These are phyloP conservation scores for Draba incana DNA, from an alignment of 345 rosid genomes.

Conservation along the genomic window DNA sequence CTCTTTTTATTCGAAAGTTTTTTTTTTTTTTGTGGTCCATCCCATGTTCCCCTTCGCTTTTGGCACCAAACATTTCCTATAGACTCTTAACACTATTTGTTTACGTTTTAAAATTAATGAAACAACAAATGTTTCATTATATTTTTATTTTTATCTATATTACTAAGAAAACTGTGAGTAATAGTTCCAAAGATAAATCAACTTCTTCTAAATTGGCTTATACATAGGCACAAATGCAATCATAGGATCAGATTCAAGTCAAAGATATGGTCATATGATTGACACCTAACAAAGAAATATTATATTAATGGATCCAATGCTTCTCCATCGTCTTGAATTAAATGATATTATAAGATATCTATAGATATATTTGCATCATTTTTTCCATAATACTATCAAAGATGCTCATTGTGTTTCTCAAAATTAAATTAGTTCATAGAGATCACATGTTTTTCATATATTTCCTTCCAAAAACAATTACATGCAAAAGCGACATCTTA, in stretches of 20 bases:
- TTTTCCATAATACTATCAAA: constrained; percentile 25
- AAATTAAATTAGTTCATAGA: constrained; percentile 32
- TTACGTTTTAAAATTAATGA: not conserved
- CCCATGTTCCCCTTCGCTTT: constrained; percentile 52
- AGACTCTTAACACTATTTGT: constrained; percentile 42
- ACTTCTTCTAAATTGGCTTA: constrained; percentile 22
- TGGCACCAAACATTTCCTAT: constrained; percentile 48
- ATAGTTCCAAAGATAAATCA: constrained; percentile 35
- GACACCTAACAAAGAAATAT: constrained; percentile 39
- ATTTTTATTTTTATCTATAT: not conserved
- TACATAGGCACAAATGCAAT: constrained; percentile 39
- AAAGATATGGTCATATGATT: constrained; percentile 57
- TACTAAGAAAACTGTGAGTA: constrained; percentile 12
- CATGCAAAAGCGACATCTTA: constrained; percentile 35
- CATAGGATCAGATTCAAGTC: constrained; percentile 46
- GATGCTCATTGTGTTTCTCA: constrained; percentile 24
- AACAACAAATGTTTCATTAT: constrained; percentile 25
- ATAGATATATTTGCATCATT: constrained; percentile 1
- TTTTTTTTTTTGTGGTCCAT: constrained; percentile 60
- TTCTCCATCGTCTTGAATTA: constrained; percentile 17
- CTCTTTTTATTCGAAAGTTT: constrained; percentile 32
- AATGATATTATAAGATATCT: not conserved
- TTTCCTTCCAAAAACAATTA: constrained; percentile 10
- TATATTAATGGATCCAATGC: constrained; percentile 47
- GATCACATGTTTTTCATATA: constrained; percentile 39